These are phyloP conservation scores for Chaetoceros muelleri DNA, from an alignment of 108 stramenopile species.

Conservation along the genomic window DNA sequence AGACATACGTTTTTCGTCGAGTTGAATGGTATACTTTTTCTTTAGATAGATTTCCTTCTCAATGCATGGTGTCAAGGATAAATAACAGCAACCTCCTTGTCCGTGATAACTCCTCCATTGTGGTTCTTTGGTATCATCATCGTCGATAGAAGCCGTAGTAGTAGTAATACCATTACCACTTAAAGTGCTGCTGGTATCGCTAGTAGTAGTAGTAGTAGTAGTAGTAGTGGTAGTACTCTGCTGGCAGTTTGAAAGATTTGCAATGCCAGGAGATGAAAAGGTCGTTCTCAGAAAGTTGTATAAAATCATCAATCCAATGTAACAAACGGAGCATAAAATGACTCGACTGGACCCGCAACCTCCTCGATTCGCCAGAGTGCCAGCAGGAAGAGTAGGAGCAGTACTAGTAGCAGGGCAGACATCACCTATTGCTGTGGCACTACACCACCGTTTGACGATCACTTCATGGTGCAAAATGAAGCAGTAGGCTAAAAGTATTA, in stretches of 20 bases:
- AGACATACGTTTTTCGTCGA: neutral
- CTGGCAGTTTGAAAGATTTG: slow-evolving; percentile 5
- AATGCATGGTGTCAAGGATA: slow-evolving; percentile 11
- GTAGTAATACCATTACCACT: neutral
- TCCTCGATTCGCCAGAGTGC: too few species aligned
- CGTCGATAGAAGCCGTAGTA: too few species aligned
- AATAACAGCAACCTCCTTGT: slow-evolving; percentile 30
- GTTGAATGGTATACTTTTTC: slow-evolving; percentile 8
- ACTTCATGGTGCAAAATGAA: slow-evolving; percentile 14
- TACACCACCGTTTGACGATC: slow-evolving; percentile 30
- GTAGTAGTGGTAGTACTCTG: neutral
- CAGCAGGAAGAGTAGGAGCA: neutral
- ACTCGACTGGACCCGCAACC: neutral
- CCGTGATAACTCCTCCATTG: slow-evolving; percentile 21
- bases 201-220: neutral
- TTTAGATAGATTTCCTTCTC: slow-evolving; percentile 16
- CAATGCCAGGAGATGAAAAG: slow-evolving; percentile 61
- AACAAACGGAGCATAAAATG: slow-evolving; percentile 31
- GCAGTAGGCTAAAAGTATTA: slow-evolving; percentile 18
- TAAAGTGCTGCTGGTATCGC: neutral
- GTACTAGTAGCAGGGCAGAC: neutral
- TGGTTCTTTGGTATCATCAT: neutral
- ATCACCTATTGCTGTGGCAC: neutral
- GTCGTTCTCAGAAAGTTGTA: slow-evolving; percentile 37
- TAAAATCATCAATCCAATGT: slow-evolving; percentile 40